Evolutionary conservation across 179 eudicot species (phyloP), one percentile per base, ranked within the genome.

Genomic region (Camellia oleifera): DNA sequence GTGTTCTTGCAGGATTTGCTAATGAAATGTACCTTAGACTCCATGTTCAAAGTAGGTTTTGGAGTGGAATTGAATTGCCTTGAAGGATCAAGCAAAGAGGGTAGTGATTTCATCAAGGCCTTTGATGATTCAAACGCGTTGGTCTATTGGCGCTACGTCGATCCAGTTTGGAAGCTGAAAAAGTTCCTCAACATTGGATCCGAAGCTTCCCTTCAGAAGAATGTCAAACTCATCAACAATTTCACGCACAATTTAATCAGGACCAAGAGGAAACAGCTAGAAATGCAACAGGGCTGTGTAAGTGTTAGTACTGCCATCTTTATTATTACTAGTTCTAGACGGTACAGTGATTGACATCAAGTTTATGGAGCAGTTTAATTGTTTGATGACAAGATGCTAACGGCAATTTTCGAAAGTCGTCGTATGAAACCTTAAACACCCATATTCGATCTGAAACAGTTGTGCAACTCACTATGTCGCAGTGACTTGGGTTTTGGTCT

Each of bases 31-130:
- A 81, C 88, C 5, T 74, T 92, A 61, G 96, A 93, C 54, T 86
- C 92, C 0, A 89, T 90, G 75, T 92, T 92, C 81, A 87, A 88
- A 89, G 94, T 93, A 44, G 94, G 89, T 56, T 93, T 90, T 69
- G 96, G 96, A 82, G 91, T 81, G 81, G 88, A 88, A 44, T 73
- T 88, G 52, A 82, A 86, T 63, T 83, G 88, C 81, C 69, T 88
- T 15, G 81, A 81, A 67, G 88, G 88, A 72, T 79, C 89, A 57
- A 82, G 80, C 77, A 71, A 64, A 72, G 84, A 80, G 13, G 89
- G 88, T 13, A 73, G 14, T 5, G 66, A 60, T 7, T 86, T 88
- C 40, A 88, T 83, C 69, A 86, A 83, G 80, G 89, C 91, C 52
- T 88, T 88, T 23, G 91, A 88, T 83, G 88, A 88, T 62, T 81